Evolutionary conservation across 179 eudicot species (phyloP), one percentile per base, ranked within the genome.

Genomic region (Nepenthes alata): DNA sequence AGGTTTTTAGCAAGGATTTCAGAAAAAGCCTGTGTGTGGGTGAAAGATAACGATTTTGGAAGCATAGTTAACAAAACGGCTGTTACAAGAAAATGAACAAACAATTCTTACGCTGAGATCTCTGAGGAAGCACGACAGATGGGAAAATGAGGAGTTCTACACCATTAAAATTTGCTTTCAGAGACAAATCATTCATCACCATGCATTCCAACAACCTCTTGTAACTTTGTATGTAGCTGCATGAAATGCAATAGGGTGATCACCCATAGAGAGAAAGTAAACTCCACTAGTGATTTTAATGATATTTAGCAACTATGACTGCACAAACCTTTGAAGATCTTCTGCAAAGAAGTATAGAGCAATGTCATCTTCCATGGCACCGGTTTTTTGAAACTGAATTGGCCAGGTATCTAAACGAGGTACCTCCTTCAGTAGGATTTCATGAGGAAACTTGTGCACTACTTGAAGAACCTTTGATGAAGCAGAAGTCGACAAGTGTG

Each of bases 281-380:
- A 34, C 44, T 57, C 6, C 15, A 7, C 37, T 35, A 6, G n/a
- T 1, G 25, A 25, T 25, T 25, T 25, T 25, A 35, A 57, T 36
- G 39, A n/a, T 37, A 0, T 11, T 15, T 8, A 41, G 45, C 45
- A 41, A 41, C 8, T 41, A 41, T 41, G 45, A 37, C 16, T 15
- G 10, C 52, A 65, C 72, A 39, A 62, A 75, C 83, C 83, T 79
- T 53, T 56, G 52, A 34, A 39, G 52, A 72, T 79, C 83, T 73
- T 72, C 80, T 60, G 83, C 80, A 61, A 75, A 79, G 73, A 79
- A 79, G 67, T 72, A 79, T 56, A 79, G 61, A 57, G 80, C 75
- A 49, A 79, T 70, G 63, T 79, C 71, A 16, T 72, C 58, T 53
- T 79, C 83, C 1, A 68, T 69, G 13, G 70, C 75, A 55, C 65